These are phyloP conservation scores for Metschnikowia lunata DNA, from an alignment of 805 yeast species.

Conservation along the genomic window DNA sequence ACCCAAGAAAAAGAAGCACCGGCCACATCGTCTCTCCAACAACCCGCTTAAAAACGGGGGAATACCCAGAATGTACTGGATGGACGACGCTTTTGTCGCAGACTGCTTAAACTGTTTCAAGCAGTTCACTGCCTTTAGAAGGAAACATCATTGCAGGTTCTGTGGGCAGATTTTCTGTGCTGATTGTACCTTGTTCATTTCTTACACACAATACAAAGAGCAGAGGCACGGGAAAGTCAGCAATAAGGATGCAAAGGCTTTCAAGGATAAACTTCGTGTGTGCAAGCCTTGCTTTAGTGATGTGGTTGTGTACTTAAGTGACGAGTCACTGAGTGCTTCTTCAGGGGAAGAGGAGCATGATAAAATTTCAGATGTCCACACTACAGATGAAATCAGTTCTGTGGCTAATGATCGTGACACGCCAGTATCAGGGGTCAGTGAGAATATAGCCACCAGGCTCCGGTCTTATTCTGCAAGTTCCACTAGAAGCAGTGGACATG, in stretches of 20 bases:
- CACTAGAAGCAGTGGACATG: constrained; percentile 17
- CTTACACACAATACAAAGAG: constrained; percentile 49
- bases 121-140: constrained; percentile 75
- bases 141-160: constrained; percentile 92
- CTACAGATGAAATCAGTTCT: neutral
- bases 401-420: neutral
- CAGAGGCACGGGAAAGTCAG: constrained; percentile 23
- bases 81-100: constrained; percentile 88
- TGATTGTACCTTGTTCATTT: constrained; percentile 68
- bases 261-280: constrained; percentile 66
- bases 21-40: constrained; percentile 29
- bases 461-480: constrained; percentile 29
- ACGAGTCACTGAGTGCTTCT: constrained; percentile 45
- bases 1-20: constrained; percentile 23
- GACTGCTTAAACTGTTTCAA: constrained; percentile 83
- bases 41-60: constrained; percentile 47
- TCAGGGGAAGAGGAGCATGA: constrained; percentile 3
- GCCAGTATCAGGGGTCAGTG: neutral
- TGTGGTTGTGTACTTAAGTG: constrained; percentile 65
- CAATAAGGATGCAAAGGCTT: constrained; percentile 29
- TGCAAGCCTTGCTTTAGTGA: constrained; percentile 74
- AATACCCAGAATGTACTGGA: constrained; percentile 82
- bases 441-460: constrained; percentile 12
- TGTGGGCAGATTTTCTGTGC: constrained; percentile 96
- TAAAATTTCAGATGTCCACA: neutral